Evolutionary conservation across 805 yeast species (phyloP).

Genomic region (Yarrowia sp.): DNA sequence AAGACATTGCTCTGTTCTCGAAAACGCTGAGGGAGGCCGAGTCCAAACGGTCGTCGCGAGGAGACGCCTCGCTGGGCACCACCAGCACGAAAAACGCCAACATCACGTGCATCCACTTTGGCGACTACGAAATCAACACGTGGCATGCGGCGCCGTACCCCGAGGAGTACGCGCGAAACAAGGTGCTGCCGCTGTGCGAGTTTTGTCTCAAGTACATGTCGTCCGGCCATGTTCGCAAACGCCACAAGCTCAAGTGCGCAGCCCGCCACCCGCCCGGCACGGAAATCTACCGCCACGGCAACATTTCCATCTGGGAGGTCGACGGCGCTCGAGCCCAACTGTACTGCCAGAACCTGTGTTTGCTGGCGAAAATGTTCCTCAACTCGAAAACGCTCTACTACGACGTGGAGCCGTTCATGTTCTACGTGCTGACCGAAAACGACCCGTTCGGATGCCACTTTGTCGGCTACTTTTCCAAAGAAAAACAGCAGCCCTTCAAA

Average conservation of each 20-base stretch:
- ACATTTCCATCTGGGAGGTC: slow-evolving; percentile 81
- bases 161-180: slow-evolving; percentile 72
- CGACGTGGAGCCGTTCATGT: slow-evolving; percentile 94
- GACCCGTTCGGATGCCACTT: slow-evolving; percentile 69
- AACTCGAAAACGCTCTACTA: slow-evolving; percentile 91
- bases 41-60: slow-evolving; percentile 43
- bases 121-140: slow-evolving; percentile 77
- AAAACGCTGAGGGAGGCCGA: slow-evolving; percentile 41
- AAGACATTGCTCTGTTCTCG: slow-evolving; percentile 61
- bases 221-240: slow-evolving; percentile 66
- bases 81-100: slow-evolving; percentile 48
- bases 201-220: slow-evolving; percentile 81
- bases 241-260: slow-evolving; percentile 81
- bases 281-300: slow-evolving; percentile 82
- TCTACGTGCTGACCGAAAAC: slow-evolving; percentile 80
- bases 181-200: slow-evolving; percentile 77
- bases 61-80: slow-evolving; percentile 32
- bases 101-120: slow-evolving; percentile 71
- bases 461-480: slow-evolving; percentile 95
- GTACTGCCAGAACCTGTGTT: slow-evolving; percentile 89
- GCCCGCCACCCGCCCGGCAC: slow-evolving; percentile 84
- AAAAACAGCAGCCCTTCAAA: slow-evolving; percentile 53
- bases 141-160: slow-evolving; percentile 97
- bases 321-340: slow-evolving; percentile 85
- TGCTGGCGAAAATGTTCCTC: slow-evolving; percentile 84